These are phyloP conservation scores for Lasiosphaeria hispida DNA, from an alignment of 495 filamentous ascomycete genomes.

Conservation along the genomic window DNA sequence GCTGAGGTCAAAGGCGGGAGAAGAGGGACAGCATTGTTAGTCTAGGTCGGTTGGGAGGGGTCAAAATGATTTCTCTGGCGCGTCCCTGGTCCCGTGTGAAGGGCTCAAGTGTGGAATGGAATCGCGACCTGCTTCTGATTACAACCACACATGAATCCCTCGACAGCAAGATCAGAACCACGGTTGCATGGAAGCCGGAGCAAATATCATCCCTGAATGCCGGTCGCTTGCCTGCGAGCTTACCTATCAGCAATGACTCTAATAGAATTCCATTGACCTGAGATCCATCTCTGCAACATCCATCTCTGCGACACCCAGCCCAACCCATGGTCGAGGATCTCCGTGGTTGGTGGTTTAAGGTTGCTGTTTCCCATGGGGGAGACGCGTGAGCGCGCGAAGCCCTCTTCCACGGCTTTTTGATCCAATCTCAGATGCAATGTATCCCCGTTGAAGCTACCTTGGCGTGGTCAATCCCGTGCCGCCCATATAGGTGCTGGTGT, in stretches of 20 bases:
- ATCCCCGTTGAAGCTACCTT: neutral
- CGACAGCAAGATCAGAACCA: neutral
- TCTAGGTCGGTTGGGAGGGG: too few relatives aligned
- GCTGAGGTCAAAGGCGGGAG: neutral
- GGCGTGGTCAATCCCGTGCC: neutral
- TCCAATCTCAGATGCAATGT: neutral
- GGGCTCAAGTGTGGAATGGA: neutral
- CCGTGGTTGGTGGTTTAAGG: too few relatives aligned
- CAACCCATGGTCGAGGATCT: neutral
- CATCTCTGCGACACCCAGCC: slow-evolving; percentile 3
- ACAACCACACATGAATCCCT: neutral
- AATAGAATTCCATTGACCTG: too few relatives aligned
- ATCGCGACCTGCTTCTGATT: neutral
- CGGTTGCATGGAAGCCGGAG: too few relatives aligned
- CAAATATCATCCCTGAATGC: too few relatives aligned
- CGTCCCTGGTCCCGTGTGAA: neutral
- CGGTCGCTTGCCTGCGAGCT: too few relatives aligned
- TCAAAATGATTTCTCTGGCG: neutral
- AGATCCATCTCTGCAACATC: neutral
- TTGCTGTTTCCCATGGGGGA: too few relatives aligned
- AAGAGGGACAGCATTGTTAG: too few relatives aligned
- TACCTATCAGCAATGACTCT: too few relatives aligned
- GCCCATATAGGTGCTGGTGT: neutral
- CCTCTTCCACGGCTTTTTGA: neutral
- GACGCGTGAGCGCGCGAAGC: too few relatives aligned